Evolutionary conservation across 805 yeast species (phyloP), one percentile per base, ranked within the genome.

Genomic region (Spathaspora arborariae): DNA sequence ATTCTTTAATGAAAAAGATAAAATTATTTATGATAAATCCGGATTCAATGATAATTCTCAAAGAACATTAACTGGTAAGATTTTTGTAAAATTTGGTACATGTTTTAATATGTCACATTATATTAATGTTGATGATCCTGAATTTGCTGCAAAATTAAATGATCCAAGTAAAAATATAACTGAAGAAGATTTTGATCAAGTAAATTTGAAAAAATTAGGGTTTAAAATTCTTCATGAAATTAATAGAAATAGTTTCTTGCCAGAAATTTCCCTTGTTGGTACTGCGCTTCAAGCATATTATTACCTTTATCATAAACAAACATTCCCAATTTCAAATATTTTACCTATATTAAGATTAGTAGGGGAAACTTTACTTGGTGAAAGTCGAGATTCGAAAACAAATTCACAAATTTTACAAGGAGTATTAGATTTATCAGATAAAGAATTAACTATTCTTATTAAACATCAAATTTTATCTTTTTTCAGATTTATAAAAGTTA

Each of bases 181-280:
- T 2, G 45, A 43, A 16, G 21, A 18, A 3, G 59, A 58, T 26
- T 40, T 51, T 18, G 48, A 50, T 13, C 37, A 43, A 19, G 57
- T 63, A 20, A 63, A 64, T 50, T 56, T 81, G 47, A 72, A 81
- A 50, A 65, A 79, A 36, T 62, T 80, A 24, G 85, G 84, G 2
- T 81, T 79, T 62, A 68, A 70, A 49, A 67, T 79, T 16, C 64
- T 80, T 38, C 78, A 74, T 41, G 81, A 79, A 41, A 68, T 80
- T 52, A 81, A 81, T 58, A 58, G 63, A 10, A 73, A 69, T 5
- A 67, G 79, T 6, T 78, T 69, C 40, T 62, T 81, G 26, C 81
- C 82, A 59, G 81, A 81, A 27, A 66, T 81, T 13, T 69, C 82
- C 0, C 59, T 80, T 20, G 74, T 79, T 13, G 85, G 84, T 4